Conservation (phyloP, 2,329 filamentous ascomycete species). For the Talaromyces sp. region DNA sequence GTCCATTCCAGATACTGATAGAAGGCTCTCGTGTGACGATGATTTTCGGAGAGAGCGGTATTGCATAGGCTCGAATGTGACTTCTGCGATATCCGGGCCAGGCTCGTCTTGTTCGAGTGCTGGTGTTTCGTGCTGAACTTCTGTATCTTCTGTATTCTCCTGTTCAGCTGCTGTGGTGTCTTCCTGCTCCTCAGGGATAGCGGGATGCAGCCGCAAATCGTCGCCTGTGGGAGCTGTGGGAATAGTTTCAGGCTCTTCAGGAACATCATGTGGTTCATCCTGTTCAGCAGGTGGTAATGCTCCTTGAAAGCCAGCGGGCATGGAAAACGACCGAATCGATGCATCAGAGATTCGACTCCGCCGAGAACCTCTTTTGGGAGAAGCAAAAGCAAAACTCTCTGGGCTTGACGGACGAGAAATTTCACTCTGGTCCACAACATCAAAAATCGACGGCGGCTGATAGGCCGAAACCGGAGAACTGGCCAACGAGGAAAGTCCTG, state of each 20-base stretch:
- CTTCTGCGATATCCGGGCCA: conserved; percentile 9
- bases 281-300: conserved; percentile 5
- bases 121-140: conserved; percentile 6
- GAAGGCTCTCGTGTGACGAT: conserved; percentile 79
- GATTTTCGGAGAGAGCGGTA: conserved; percentile 56
- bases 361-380: conserved; percentile 60
- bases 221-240: conserved; percentile 13
- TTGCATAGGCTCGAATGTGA: conserved; percentile 19
- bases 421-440: conserved; percentile 61
- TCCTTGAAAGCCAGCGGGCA: conserved; percentile 6
- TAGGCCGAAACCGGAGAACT: conserved; percentile 75
- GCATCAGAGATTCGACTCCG: conserved; percentile 54
- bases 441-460: conserved; percentile 71
- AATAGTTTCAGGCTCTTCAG: conserved; percentile 18
- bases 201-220: conserved; percentile 21
- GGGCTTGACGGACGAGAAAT: conserved; percentile 76
- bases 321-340: conserved; percentile 30
- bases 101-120: conserved; percentile 11
- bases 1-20: conserved; percentile 82
- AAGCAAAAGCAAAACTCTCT: conserved; percentile 59
- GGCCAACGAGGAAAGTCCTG: conserved; percentile 63
- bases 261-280: conserved; percentile 6
- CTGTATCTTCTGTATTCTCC: background rate
- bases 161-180: conserved; percentile 16
- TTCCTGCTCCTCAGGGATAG: conserved; percentile 37